phyloP scores from a whole-genome alignment of 2,329 filamentous ascomycete genomes.

The Raffaelea arxii region DNA sequence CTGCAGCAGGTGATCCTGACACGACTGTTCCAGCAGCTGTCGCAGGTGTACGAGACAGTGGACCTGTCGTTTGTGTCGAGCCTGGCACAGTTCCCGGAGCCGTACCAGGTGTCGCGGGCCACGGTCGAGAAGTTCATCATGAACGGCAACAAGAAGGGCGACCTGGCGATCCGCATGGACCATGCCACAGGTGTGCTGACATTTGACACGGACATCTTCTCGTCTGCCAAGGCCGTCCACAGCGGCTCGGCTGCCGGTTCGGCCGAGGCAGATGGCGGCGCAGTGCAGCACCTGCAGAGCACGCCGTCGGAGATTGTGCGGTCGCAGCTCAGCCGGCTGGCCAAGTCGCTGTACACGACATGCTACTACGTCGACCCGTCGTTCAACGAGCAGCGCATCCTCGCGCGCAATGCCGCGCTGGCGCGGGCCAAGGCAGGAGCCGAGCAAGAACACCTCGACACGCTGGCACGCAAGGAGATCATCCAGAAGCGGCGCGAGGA shows the following conservation, averaged over 20 bases:
- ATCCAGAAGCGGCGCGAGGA: conserved; percentile 97
- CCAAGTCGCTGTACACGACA: conserved; percentile 83
- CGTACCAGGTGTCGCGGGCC: conserved; percentile 81
- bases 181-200: conserved; percentile 91
- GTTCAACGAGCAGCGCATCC: conserved; percentile 72
- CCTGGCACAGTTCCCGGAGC: conserved; percentile 90
- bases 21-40: conserved; percentile 95
- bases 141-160: conserved; percentile 99
- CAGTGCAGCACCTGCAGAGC: conserved; percentile 91
- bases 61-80: conserved; percentile 88
- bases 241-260: conserved; percentile 76
- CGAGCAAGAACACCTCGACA: conserved; percentile 84
- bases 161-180: conserved; percentile 90
- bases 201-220: conserved; percentile 98
- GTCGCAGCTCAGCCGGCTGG: conserved; percentile 83
- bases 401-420: conserved; percentile 71
- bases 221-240: conserved; percentile 86
- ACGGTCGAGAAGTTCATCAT: conserved; percentile 99
- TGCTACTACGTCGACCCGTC: conserved; percentile 92
- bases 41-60: conserved; percentile 97
- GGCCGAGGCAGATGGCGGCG: conserved; percentile 72
- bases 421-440: conserved; percentile 76
- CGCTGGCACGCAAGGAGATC: conserved; percentile 73
- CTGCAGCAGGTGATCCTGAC: conserved; percentile 98
- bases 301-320: conserved; percentile 97